These are phyloP conservation scores for Kwoniella pini DNA, from an alignment of 768 basidiomycete genomes.

Conservation along the genomic window DNA sequence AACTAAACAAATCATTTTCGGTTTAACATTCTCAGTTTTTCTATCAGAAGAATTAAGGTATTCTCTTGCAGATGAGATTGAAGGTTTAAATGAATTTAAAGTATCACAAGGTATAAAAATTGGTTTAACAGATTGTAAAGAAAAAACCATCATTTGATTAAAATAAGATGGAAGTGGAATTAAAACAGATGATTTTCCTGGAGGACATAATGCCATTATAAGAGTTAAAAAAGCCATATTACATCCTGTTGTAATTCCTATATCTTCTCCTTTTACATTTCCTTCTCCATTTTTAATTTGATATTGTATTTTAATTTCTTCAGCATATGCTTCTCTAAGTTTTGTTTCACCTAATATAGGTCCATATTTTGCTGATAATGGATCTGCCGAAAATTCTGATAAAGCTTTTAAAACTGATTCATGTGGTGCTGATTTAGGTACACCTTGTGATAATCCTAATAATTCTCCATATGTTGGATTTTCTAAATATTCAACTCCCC, in stretches of 20 bases:
- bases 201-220: constrained; percentile 67
- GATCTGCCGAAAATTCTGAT: constrained; percentile 57
- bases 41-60: constrained; percentile 45
- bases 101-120: constrained; percentile 62
- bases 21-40: constrained; percentile 57
- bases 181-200: constrained; percentile 67
- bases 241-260: constrained; percentile 71
- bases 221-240: constrained; percentile 70
- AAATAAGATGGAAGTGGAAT: constrained; percentile 69
- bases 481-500: constrained; percentile 37
- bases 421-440: constrained; percentile 69
- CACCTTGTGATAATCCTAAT: constrained; percentile 73
- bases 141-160: constrained; percentile 63
- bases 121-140: constrained; percentile 64
- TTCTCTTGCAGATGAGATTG: constrained; percentile 55
- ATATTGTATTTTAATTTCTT: constrained; percentile 67
- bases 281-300: constrained; percentile 45
- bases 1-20: constrained; percentile 71
- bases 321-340: constrained; percentile 61
- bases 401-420: constrained; percentile 60
- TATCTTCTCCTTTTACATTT: constrained; percentile 60
- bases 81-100: constrained; percentile 65
- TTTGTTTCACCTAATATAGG: constrained; percentile 63
- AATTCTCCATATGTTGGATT: constrained; percentile 55
- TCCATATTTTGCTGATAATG: constrained; percentile 60